Evolutionary conservation across 345 rosid genomes (phyloP), one percentile per base, ranked within the genome.

Genomic region (Tarenaya hassleriana): DNA sequence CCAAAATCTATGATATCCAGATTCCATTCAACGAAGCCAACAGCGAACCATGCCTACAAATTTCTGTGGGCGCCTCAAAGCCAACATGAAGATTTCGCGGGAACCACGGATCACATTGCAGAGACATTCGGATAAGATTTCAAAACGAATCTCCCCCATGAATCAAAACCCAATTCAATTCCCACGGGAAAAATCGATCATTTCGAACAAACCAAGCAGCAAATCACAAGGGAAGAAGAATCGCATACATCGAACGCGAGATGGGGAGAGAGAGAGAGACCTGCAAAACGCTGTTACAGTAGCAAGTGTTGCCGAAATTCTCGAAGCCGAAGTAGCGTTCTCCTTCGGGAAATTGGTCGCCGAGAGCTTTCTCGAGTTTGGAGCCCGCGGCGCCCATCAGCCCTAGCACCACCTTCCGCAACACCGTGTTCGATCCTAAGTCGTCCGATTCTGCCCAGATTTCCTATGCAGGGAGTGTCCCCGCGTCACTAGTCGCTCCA

Each of bases 311-410:
- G 65, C 98, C 98, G 69, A 88, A 92, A 71, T 92, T 92, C 82
- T 92, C 98, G 56, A 92, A 88, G 46, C 98, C 98, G 46, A 92
- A 92, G 74, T 88, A 92, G 13, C 97, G 88, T 64, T 92, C 97
- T 47, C 98, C 98, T 76, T 92, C 98, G 8, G 98, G 98, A 67
- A 92, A 92, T 74, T 86, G 95, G 73, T 92, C 98, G 69, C 98
- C 97, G 33, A 92, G 80, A 66, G 98, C 98, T 71, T 92, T 92
- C 88, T 92, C 98, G 63, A 92, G 97, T 75, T 83, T 92, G 38
- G 98, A 92, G 50, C 97, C 98, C 41, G 97, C 94, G 43, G 94
- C 97, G 10, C 98, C 98, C 98, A 92, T 92, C 16, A 66, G 47
- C 53, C 54, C 58, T 66, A 59, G 15, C 32, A 52, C 61, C 56